Evolutionary conservation across 441 rosid genomes (phyloP).

Genomic region (Arabidopsis lyrata): DNA sequence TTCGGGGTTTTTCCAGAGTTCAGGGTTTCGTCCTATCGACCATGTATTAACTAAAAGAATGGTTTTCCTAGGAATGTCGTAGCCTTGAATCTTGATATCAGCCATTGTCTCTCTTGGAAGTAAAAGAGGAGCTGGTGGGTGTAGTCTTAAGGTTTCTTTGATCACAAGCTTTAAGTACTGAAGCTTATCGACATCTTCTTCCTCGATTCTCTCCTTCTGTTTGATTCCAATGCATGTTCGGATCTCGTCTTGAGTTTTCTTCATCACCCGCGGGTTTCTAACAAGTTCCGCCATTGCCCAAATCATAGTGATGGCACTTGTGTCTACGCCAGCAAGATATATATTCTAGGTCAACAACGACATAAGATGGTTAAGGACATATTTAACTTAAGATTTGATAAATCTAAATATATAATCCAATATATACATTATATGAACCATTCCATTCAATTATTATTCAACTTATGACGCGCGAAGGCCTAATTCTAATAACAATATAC

Average conservation of each 20-base stretch:
- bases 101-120: constrained; percentile 51
- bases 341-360: constrained; percentile 47
- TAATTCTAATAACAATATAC: too few species aligned
- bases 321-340: constrained; percentile 58
- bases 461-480: too few species aligned
- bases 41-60: constrained; percentile 28
- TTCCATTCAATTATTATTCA: too few species aligned
- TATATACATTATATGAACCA: too few species aligned
- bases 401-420: neutral
- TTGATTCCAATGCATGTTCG: constrained; percentile 41
- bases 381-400: neutral
- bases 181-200: constrained; percentile 51
- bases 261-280: constrained; percentile 50
- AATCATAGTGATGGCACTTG: constrained; percentile 55
- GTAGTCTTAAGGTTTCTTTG: constrained; percentile 63
- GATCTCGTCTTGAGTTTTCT: constrained; percentile 53
- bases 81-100: constrained; percentile 43
- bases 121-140: constrained; percentile 54
- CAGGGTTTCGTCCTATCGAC: constrained; percentile 44
- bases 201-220: constrained; percentile 48
- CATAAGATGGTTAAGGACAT: neutral
- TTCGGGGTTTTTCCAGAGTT: constrained; percentile 40
- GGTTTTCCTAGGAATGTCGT: constrained; percentile 35
- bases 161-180: constrained; percentile 52
- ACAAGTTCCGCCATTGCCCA: constrained; percentile 60